Conservation (phyloP, 78 protist species). For the Diacronema lutheri region DNA sequence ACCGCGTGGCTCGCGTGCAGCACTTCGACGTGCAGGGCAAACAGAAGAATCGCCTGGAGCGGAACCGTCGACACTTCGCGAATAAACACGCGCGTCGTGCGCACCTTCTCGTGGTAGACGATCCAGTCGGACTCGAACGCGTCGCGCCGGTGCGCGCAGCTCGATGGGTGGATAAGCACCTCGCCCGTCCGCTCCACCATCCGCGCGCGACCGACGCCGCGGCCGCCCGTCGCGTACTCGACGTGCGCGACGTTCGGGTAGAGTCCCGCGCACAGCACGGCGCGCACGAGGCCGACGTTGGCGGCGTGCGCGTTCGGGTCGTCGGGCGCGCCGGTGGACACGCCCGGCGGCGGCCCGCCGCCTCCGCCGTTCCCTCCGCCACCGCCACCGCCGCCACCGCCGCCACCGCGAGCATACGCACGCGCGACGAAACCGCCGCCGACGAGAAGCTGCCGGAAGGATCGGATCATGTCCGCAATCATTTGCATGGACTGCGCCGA, state of each 20-base stretch:
- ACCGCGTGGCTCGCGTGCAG: conserved; percentile 18
- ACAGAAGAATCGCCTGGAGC: conserved; percentile 61
- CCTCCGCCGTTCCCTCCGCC: too few relatives aligned
- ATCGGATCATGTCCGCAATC: too few relatives aligned
- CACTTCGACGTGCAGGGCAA: conserved; percentile 55
- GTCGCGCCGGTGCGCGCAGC: neutral
- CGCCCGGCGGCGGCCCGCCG: too few relatives aligned
- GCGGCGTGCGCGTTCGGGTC: neutral
- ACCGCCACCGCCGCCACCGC: too few relatives aligned
- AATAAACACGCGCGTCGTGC: conserved; percentile 41
- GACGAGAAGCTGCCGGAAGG: too few relatives aligned
- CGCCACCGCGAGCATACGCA: too few relatives aligned
- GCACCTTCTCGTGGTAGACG: conserved; percentile 48
- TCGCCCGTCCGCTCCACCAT: conserved; percentile 49
- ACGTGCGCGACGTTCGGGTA: conserved; percentile 56
- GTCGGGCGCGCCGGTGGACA: neutral
- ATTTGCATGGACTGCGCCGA: neutral
- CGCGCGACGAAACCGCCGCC: too few relatives aligned
- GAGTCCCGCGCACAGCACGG: conserved; percentile 68
- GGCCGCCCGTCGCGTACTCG: neutral
- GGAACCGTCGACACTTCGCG: conserved; percentile 53
- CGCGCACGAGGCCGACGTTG: conserved; percentile 23
- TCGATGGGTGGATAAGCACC: too few relatives aligned
- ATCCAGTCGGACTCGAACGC: conserved; percentile 29
- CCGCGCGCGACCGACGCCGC: conserved; percentile 4